Evolutionary conservation across 2,329 filamentous ascomycete species (phyloP).

Genomic region (Epichloe scottii): DNA sequence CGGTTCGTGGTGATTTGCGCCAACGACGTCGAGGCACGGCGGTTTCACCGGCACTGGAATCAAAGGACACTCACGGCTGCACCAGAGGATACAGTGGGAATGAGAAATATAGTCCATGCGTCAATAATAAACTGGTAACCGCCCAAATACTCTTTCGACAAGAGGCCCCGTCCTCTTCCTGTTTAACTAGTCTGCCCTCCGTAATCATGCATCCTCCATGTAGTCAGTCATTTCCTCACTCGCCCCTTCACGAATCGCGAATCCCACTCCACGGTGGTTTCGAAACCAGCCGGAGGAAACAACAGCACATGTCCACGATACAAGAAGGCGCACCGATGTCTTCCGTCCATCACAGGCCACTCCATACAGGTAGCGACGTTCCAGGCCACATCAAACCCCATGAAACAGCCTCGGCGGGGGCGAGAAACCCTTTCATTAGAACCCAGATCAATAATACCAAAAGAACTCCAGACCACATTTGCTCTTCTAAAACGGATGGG

Average conservation of each 20-base stretch:
- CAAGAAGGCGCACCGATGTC: not conserved
- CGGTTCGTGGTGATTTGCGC: constrained; percentile 23
- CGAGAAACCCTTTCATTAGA: constrained; percentile 3
- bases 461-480: constrained; percentile 35
- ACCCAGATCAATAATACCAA: constrained; percentile 8
- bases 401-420: constrained; percentile 12
- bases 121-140: constrained; percentile 22
- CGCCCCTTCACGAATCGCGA: not conserved
- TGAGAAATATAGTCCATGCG: constrained; percentile 15
- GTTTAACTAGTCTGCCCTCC: not conserved
- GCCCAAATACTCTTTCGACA: constrained; percentile 4
- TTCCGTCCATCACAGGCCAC: not conserved
- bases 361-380: constrained; percentile 2
- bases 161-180: not conserved
- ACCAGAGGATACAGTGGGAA: constrained; percentile 1
- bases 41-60: constrained; percentile 31
- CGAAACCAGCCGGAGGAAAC: not conserved
- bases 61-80: constrained; percentile 16
- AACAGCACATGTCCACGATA: not conserved
- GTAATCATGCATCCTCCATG: not conserved
- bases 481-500: constrained; percentile 20
- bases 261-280: not conserved
- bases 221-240: not conserved
- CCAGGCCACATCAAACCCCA: not conserved
- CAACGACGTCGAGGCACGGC: constrained; percentile 20